A percentile compares a stretch with the other conserved stretches of the same genome.
Conservation (phyloP, 305 asterid species). For the Ajuga reptans region DNA sequence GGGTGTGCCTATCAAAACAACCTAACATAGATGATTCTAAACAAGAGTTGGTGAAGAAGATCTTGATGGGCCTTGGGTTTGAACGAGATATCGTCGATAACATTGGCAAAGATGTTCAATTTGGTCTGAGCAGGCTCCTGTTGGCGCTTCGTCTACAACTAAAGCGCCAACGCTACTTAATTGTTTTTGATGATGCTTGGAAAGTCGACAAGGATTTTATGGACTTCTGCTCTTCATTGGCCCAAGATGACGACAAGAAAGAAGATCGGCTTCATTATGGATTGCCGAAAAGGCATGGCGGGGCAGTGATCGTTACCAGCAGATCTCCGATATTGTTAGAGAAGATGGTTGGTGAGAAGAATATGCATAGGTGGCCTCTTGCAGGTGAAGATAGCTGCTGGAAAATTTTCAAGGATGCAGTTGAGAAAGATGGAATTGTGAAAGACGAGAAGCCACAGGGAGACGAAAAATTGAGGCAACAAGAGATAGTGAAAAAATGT, state of each 20-base stretch:
- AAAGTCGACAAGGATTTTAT: background rate
- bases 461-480: background rate
- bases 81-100: constrained; percentile 23
- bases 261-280: constrained; percentile 23
- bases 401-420: constrained; percentile 32
- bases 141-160: constrained; percentile 30
- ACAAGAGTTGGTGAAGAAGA: constrained; percentile 27
- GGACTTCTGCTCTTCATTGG: constrained; percentile 9
- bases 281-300: constrained; percentile 33
- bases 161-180: constrained; percentile 30
- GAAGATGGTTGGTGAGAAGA: constrained; percentile 15
- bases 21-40: constrained; percentile 5
- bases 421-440: background rate
- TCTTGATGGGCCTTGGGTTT: constrained; percentile 34
- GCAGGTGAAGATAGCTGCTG: constrained; percentile 29
- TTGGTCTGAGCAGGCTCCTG: constrained; percentile 17
- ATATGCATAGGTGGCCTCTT: constrained; percentile 19
- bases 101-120: background rate
- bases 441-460: background rate
- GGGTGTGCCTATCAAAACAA: constrained; percentile 41
- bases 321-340: constrained; percentile 17
- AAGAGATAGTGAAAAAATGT: constrained; percentile 19
- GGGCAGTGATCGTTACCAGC: constrained; percentile 33
- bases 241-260: constrained; percentile 9
- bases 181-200: constrained; percentile 41